Evolutionary conservation across 225 moss, liverwort and hornwort species (phyloP), one percentile per base, ranked within the genome.

Genomic region (Sphagnum contortum): DNA sequence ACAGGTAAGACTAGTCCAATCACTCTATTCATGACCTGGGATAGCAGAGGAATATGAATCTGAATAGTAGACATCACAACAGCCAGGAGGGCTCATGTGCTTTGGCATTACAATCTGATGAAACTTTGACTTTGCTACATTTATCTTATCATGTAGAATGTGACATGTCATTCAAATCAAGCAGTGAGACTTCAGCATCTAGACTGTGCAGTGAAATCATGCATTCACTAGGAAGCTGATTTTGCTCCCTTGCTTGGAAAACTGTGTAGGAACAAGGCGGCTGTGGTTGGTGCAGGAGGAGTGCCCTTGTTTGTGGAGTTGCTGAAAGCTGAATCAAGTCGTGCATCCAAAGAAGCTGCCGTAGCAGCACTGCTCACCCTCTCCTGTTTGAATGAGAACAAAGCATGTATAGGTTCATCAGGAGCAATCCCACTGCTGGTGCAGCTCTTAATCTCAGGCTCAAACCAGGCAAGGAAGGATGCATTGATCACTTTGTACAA

Each of bases 401-500:
- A 89, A 78, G 76, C 85, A 59, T 85, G 85, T 81, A 89, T 92
- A 79, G 92, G 92, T 64, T 83, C 85, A 49, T 89, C 84, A 47
- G 89, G 89, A 62, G 87, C 83, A 69, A 92, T 89, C 14, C 89
- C 89, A 62, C 92, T 87, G 57, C 77, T 92, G 69, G 92, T 92
- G 53, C 87, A 89, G 79, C 73, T 92, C 13, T 64, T 92, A 58
- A 87, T 83, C 29, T 89, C 87, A 57, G 92, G 89, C 62, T 87
- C 92, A 55, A 92, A 85, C 62, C 92, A 92, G 80, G 92, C 85
- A 57, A 75, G 87, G 49, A 92, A 88, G 64, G 92, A 92, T 48
- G 92, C 92, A 3, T 70, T 92, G 64, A 92, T 87, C 60, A 89
- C 92, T 7, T 66, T 92, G 75, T 89, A 89, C 72, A 92, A 92